phyloP scores from a whole-genome alignment of 805 yeast genomes.

The Candida xiaguanensis region DNA sequence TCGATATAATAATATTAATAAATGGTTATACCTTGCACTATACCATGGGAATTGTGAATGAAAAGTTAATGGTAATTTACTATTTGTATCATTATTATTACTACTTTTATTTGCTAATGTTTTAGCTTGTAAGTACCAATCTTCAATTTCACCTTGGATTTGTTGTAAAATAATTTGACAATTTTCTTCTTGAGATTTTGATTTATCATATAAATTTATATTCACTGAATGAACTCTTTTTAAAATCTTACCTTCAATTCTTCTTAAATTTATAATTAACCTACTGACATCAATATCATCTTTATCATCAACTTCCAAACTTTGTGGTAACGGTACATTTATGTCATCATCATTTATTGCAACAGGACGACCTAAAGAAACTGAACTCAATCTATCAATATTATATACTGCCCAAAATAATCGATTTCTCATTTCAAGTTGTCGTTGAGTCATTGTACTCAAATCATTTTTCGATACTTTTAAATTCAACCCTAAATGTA shows the following conservation, averaged over 20 bases:
- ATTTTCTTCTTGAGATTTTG: slow-evolving; percentile 23
- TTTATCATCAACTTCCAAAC: slow-evolving; percentile 38
- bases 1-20: slow-evolving; percentile 44
- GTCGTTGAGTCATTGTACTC: slow-evolving; percentile 12
- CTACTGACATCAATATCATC: slow-evolving; percentile 38
- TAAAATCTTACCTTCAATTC: slow-evolving; percentile 46
- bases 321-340: slow-evolving; percentile 37
- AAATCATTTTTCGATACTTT: slow-evolving; percentile 17
- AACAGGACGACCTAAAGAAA: slow-evolving; percentile 47
- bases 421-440: slow-evolving; percentile 42
- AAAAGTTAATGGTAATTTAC: slow-evolving; percentile 12
- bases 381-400: slow-evolving; percentile 46
- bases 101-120: not conserved
- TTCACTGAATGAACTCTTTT: slow-evolving; percentile 44
- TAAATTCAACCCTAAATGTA: slow-evolving; percentile 46
- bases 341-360: slow-evolving; percentile 49
- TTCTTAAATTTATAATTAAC: slow-evolving; percentile 40
- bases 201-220: slow-evolving; percentile 20
- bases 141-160: slow-evolving; percentile 34
- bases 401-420: slow-evolving; percentile 49
- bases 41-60: slow-evolving; percentile 32
- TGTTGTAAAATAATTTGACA: slow-evolving; percentile 22
- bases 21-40: slow-evolving; percentile 42
- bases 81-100: not conserved
- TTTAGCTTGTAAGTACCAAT: slow-evolving; percentile 24